Base-by-base conservation (phyloP, 345 rosid genomes). In the Hibiscus trionum region DNA sequence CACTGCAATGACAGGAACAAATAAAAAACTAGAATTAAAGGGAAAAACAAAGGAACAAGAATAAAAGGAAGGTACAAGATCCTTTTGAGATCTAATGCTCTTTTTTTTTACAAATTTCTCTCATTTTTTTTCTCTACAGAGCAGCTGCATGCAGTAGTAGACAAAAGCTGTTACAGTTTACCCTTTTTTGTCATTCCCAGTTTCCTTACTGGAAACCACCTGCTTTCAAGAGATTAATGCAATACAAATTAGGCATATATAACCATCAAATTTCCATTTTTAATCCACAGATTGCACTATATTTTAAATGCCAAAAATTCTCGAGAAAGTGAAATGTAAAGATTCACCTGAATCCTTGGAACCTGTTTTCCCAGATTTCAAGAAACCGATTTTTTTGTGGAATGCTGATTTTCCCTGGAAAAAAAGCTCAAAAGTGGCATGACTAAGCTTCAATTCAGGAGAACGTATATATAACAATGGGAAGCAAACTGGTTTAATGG, bases 131-230 rank as follows among this genome's bases (percentile, higher is more conserved):
- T 77, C 70, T 78, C 53, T 78, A 78, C 71, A 33, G 26, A 71
- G 80, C 39, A 77, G 57, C 56, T 56, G 67, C 71, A 77, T 56
- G 67, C 71, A 77, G 74, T 39, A 37, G 75, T 57, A 59, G 71
- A 77, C 76, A 78, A 76, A 77, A 63, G 63, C 65, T 65, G 27
- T 59, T 73, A 65, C 29, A 46, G 60, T 74, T 64, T 58, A 27
- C 49, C 66, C 73, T 39, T 71, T 31, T 57, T 79, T 74, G 35
- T 87, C 84, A 82, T 73, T 78, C 72, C 83, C 87, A 80, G 63
- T 81, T 78, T 70, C 82, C 81, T 75, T 77, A 82, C 71, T 79
- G 82, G 49, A 76, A 77, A 31, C 81, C 79, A 78, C 83, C 89
- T 85, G 87, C 39, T n/a, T 71, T 71, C 68, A 24, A 57, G 31